Percentiles rank a stretch among this genome's conserved stretches.
phyloP scores from a whole-genome alignment of 2,329 filamentous ascomycete species.

The Colletotrichum falcatum region DNA sequence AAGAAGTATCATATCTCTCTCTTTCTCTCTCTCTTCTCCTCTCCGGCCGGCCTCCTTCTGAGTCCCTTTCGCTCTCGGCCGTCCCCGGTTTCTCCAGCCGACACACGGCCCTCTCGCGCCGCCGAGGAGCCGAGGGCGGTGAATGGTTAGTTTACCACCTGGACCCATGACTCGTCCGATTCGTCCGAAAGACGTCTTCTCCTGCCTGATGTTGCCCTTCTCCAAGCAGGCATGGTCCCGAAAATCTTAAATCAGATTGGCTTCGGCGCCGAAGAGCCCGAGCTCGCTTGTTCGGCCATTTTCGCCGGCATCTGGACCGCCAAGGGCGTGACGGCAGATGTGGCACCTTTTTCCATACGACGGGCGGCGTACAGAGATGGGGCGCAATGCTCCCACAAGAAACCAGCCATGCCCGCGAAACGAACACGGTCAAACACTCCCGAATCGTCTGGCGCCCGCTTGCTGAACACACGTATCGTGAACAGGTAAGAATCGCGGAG shows the following conservation, averaged over 20 bases:
- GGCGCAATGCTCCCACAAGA: neutral
- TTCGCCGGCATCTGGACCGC: neutral
- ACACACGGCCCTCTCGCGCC: slow-evolving; percentile 6
- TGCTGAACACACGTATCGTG: neutral
- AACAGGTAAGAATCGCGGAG: neutral
- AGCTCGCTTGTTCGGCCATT: slow-evolving; percentile 1
- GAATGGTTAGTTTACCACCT: slow-evolving; percentile 1
- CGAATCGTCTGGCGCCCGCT: neutral
- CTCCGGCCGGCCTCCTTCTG: neutral
- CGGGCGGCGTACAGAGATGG: neutral
- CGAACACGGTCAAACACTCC: neutral
- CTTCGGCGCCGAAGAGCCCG: neutral
- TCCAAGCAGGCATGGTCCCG: slow-evolving; percentile 7
- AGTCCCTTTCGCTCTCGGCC: neutral
- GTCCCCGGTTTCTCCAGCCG: no score
- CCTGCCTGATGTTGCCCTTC: slow-evolving; percentile 1
- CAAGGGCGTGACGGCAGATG: neutral
- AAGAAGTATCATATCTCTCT: slow-evolving; percentile 1
- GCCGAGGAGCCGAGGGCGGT: neutral
- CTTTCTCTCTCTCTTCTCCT: no score
- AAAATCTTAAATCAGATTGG: slow-evolving; percentile 17
- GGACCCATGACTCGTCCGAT: slow-evolving; percentile 35
- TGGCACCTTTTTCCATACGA: no score
- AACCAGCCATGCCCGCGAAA: neutral
- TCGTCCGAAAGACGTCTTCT: slow-evolving; percentile 24